phyloP scores from a whole-genome alignment of 2,329 filamentous ascomycete species.

The Tolypocladium sp. region DNA sequence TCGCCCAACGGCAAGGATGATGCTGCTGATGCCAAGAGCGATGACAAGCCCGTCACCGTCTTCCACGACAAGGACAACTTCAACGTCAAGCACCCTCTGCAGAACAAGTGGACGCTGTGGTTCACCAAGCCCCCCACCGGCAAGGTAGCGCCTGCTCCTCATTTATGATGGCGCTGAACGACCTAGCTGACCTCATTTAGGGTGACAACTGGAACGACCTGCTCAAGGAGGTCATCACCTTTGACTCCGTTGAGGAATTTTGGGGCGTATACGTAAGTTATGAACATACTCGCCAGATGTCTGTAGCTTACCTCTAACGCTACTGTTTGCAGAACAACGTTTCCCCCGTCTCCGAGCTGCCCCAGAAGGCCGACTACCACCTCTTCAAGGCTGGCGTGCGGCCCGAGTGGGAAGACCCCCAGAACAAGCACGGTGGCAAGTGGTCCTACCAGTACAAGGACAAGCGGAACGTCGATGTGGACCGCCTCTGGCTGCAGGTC shows the following conservation, averaged over 20 bases:
- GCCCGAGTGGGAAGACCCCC: conserved; percentile 95
- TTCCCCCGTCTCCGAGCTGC: conserved; percentile 86
- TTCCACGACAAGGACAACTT: conserved; percentile 99
- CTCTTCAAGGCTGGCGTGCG: conserved; percentile 97
- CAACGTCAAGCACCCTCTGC: conserved; percentile 97
- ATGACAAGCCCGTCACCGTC: conserved; percentile 70
- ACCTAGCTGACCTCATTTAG: conserved; percentile 30
- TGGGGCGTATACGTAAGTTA: conserved; percentile 94
- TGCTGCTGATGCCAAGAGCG: conserved; percentile 36
- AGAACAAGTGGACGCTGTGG: conserved; percentile 98
- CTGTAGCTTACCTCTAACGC: conserved; percentile 3
- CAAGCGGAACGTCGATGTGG: conserved; percentile 83
- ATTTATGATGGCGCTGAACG: background rate
- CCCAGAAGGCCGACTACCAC: conserved; percentile 97
- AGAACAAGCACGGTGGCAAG: conserved; percentile 99
- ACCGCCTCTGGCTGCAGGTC: conserved; percentile 92
- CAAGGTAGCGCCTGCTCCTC: conserved; percentile 53
- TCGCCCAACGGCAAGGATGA: conserved; percentile 50
- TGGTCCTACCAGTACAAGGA: conserved; percentile 99
- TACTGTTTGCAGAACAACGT: conserved; percentile 79
- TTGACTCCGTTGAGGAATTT: conserved; percentile 98
- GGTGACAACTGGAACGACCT: conserved; percentile 98
- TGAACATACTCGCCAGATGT: background rate
- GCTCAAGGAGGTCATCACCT: conserved; percentile 96
- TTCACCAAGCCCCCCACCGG: conserved; percentile 97